phyloP scores from a whole-genome alignment of 2,329 filamentous ascomycete genomes.

The Parafenestella ontariensis region DNA sequence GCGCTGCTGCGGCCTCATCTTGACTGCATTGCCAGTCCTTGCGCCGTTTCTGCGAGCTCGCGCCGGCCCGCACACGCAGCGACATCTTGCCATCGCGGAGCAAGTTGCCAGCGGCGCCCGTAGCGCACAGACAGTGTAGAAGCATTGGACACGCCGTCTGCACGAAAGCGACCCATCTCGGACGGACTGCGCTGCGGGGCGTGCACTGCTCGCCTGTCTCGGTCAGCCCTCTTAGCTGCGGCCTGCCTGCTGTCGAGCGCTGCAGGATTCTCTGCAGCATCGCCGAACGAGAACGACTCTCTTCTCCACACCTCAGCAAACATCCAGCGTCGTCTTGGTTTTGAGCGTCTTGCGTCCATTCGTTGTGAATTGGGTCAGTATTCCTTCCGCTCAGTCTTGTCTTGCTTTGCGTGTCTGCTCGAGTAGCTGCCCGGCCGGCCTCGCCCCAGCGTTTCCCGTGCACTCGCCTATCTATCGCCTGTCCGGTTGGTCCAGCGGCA shows the following conservation, averaged over 20 bases:
- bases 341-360: conserved; percentile 25
- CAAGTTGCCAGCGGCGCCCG: conserved; percentile 31
- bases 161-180: conserved; percentile 28
- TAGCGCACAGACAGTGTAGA: conserved; percentile 19
- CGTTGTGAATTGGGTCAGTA: conserved; percentile 37
- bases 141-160: conserved; percentile 34
- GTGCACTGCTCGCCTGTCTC: conserved; percentile 48
- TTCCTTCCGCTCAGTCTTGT: conserved; percentile 2
- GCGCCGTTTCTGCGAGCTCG: conserved; percentile 40
- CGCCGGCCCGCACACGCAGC: conserved; percentile 47
- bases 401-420: background rate
- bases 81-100: conserved; percentile 22
- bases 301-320: conserved; percentile 32
- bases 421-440: conserved; percentile 10
- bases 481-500: conserved; percentile 45
- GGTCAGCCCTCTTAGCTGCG: conserved; percentile 51
- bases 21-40: conserved; percentile 21
- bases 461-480: conserved; percentile 47
- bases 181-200: conserved; percentile 40
- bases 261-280: conserved; percentile 49
- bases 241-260: conserved; percentile 47
- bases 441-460: conserved; percentile 44
- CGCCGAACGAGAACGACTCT: conserved; percentile 43
- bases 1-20: conserved; percentile 24
- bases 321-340: conserved; percentile 17